Evolutionary conservation across 2,329 filamentous ascomycete species (phyloP).

Genomic region (Colletotrichum salicis): DNA sequence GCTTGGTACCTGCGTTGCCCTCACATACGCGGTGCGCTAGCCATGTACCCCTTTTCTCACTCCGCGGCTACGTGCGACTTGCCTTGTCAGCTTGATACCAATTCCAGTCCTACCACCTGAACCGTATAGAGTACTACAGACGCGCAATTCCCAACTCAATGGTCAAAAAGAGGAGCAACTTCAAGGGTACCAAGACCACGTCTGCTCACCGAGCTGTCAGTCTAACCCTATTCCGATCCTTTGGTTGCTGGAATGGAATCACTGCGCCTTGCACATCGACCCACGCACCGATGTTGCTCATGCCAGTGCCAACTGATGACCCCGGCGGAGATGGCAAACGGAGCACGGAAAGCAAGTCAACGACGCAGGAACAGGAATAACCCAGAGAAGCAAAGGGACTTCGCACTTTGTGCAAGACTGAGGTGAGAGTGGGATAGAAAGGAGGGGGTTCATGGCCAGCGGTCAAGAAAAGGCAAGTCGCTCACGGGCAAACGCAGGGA

Average conservation of each 20-base stretch:
- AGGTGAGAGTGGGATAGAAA: conserved; percentile 1
- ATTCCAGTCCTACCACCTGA: conserved; percentile 8
- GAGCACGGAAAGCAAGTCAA: conserved; percentile 1
- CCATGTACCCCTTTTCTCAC: conserved; percentile 27
- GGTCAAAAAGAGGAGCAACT: conserved; percentile 3
- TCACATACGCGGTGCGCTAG: conserved; percentile 11
- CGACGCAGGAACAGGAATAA: neutral
- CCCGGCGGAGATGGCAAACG: conserved; percentile 3
- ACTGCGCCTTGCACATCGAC: conserved; percentile 22
- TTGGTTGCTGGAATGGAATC: conserved; percentile 23
- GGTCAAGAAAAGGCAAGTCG: conserved; percentile 3
- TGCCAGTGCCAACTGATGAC: conserved; percentile 14
- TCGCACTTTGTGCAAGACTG: conserved; percentile 19
- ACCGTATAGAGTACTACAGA: conserved; percentile 6
- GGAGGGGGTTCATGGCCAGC: conserved; percentile 19
- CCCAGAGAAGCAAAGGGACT: neutral
- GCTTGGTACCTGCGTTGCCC: conserved; percentile 30
- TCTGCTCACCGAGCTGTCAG: conserved; percentile 20
- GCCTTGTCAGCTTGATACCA: neutral
- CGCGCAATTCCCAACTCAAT: neutral
- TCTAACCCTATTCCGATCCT: conserved; percentile 10
- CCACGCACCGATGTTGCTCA: conserved; percentile 13
- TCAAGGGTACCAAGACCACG: conserved; percentile 2
- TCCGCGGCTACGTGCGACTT: conserved; percentile 19
- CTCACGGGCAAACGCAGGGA: conserved; percentile 7